These are phyloP conservation scores for Clonostachys rosea DNA, from an alignment of 2,329 filamentous ascomycete species.

Conservation along the genomic window DNA sequence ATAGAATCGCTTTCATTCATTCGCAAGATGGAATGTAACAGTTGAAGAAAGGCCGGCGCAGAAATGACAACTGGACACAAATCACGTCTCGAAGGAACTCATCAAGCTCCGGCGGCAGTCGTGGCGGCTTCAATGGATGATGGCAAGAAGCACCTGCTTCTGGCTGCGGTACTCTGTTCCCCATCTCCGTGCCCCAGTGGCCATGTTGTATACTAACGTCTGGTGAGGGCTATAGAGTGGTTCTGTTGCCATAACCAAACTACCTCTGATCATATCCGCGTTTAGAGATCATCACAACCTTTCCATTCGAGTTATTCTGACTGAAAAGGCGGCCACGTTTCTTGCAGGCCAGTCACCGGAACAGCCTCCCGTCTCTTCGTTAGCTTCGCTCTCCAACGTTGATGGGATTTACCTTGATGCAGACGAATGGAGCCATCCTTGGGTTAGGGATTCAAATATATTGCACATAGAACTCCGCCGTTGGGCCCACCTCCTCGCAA, in stretches of 20 bases:
- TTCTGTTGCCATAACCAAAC: conserved; percentile 84
- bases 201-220: not conserved
- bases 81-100: too few relatives aligned
- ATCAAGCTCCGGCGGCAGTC: conserved; percentile 10
- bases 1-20: too few relatives aligned
- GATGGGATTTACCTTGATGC: conserved; percentile 77
- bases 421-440: conserved; percentile 79
- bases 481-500: conserved; percentile 72
- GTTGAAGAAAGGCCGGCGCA: too few relatives aligned
- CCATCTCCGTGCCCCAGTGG: not conserved
- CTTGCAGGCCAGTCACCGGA: conserved; percentile 71
- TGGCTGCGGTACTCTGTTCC: conserved; percentile 23
- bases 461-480: conserved; percentile 85
- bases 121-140: conserved; percentile 26
- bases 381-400: conserved; percentile 63
- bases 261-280: conserved; percentile 59
- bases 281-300: conserved; percentile 50
- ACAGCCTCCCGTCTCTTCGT: conserved; percentile 62
- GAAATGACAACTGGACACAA: too few relatives aligned
- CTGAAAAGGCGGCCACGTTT: conserved; percentile 68
- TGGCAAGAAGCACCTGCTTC: conserved; percentile 33
- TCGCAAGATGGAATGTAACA: too few relatives aligned
- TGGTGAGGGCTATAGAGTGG: conserved; percentile 13
- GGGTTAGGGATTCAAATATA: conserved; percentile 74
- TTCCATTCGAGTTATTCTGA: conserved; percentile 83